Conservation (phyloP, 2,329 filamentous ascomycete genomes). For the Stemphylium beticola region DNA sequence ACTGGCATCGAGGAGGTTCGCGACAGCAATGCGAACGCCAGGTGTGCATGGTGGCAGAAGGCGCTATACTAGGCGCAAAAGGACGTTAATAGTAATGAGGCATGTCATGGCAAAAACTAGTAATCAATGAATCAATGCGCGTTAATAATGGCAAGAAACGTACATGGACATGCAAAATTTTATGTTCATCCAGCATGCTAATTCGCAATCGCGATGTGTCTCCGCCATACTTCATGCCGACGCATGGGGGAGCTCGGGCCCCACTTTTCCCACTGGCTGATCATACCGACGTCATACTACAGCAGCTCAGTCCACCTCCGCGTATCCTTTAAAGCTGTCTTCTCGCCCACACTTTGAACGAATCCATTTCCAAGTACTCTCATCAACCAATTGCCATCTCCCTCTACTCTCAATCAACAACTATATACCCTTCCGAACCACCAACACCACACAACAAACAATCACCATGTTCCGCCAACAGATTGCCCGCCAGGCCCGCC, state of each 20-base stretch:
- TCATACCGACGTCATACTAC: slow-evolving; percentile 34
- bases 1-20: slow-evolving; percentile 49
- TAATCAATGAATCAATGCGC: slow-evolving; percentile 2
- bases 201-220: slow-evolving; percentile 10
- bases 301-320: slow-evolving; percentile 10
- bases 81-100: not conserved
- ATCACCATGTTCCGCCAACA: slow-evolving; percentile 56
- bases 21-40: slow-evolving; percentile 56
- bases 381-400: slow-evolving; percentile 4
- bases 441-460: slow-evolving; percentile 6
- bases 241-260: slow-evolving; percentile 5
- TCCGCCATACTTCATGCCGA: not conserved
- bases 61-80: slow-evolving; percentile 46
- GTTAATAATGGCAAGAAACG: not conserved
- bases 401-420: slow-evolving; percentile 1
- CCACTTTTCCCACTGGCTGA: slow-evolving; percentile 13
- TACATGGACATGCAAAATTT: slow-evolving; percentile 1
- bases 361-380: slow-evolving; percentile 12
- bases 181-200: not conserved
- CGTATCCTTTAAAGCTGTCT: slow-evolving; percentile 25
- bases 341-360: slow-evolving; percentile 7
- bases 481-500: slow-evolving; percentile 53
- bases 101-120: not conserved
- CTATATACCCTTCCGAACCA: slow-evolving; percentile 3
- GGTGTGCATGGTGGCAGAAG: slow-evolving; percentile 63